These are phyloP conservation scores for Pleurotus cornucopiae DNA, from an alignment of 768 basidiomycete species.

Conservation along the genomic window DNA sequence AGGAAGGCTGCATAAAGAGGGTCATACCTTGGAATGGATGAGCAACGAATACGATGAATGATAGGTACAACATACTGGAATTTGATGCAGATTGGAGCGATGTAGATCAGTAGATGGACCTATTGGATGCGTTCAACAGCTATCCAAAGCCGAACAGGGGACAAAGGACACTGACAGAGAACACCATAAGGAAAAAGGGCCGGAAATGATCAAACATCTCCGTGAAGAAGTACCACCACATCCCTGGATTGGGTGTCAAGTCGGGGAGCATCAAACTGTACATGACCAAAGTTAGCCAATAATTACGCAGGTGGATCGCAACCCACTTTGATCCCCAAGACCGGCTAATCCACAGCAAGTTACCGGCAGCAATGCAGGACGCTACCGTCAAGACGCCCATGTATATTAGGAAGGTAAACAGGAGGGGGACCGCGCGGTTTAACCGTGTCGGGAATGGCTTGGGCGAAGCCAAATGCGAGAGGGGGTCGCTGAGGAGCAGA, in stretches of 20 bases:
- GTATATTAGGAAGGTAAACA: constrained; percentile 51
- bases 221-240: constrained; percentile 99
- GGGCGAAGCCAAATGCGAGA: constrained; percentile 69
- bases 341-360: constrained; percentile 64
- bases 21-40: constrained; percentile 58
- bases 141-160: background rate
- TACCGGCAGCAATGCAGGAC: constrained; percentile 56
- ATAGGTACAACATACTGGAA: constrained; percentile 55
- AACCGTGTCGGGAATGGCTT: constrained; percentile 27
- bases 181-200: constrained; percentile 91
- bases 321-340: constrained; percentile 86
- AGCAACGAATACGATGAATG: background rate
- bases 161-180: constrained; percentile 57
- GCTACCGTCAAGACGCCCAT: constrained; percentile 40
- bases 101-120: constrained; percentile 82
- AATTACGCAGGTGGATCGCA: background rate
- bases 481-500: constrained; percentile 55
- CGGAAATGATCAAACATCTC: constrained; percentile 99
- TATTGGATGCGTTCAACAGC: constrained; percentile 21
- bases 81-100: constrained; percentile 81
- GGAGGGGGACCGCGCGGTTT: constrained; percentile 27
- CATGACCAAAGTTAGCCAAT: background rate
- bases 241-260: constrained; percentile 87
- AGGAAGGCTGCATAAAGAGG: constrained; percentile 77
- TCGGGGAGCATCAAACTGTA: constrained; percentile 78